Evolutionary conservation across 2,329 filamentous ascomycete species (phyloP), one percentile per base, ranked within the genome.

Genomic region (Penicillium sp.): DNA sequence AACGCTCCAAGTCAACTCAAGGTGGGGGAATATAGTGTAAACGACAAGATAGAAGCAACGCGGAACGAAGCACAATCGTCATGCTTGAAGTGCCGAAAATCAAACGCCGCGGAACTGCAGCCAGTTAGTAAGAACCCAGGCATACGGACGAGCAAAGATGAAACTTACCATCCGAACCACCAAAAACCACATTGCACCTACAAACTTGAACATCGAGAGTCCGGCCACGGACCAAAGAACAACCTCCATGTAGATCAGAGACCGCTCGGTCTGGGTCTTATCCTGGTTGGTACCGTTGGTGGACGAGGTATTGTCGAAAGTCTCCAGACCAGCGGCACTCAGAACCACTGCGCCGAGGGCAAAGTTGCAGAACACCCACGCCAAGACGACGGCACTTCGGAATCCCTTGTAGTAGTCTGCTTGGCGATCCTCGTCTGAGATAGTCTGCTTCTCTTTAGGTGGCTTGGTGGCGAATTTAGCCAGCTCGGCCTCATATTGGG

Each of bases 371-470:
- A 98, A 91, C 84, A 99, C 96, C 95, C 95, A 99, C 65, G 90
- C 87, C 52, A 98, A 81, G 33, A 99, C 95, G 66, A 97, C 93
- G 31, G 91, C 87, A 19, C 91, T 96, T 62, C 95, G 87, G 75
- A 99, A 96, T 65, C 93, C 95, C 70, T 93, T 92, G 84, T 99
- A 99, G 79, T 98, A 99, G 75, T 99, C 95, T 81, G 97, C 92
- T 76, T 99, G 94, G 71, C 90, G 91, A 73, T 97, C 93, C 44
- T 79, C 73, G 11, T 84, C 77, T n/a, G 80, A 80, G 2, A 78
- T 65, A 1, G 62, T 58, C 18, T 72, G 71, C 37, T 87, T 83
- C 62, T 92, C 88, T 63, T 89, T 87, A 31, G 89, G 87, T 47
- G 86, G 86, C 76, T 97, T 98, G 27, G 81, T 79, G 46, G 83